These are phyloP conservation scores for Collybia sordida DNA, from an alignment of 768 basidiomycete genomes.

Conservation along the genomic window DNA sequence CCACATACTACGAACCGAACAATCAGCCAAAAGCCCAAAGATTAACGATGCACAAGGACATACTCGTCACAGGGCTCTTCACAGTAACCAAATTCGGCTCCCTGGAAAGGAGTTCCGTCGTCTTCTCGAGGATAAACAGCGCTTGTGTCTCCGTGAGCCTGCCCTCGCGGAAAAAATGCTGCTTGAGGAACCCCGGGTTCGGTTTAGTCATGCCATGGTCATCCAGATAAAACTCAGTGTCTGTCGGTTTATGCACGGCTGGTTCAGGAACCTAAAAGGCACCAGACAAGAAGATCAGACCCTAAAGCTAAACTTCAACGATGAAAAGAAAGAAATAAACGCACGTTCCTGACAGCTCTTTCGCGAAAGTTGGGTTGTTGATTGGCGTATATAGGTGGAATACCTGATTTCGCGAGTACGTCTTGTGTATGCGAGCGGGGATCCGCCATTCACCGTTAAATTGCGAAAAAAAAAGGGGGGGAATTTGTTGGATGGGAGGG, in stretches of 20 bases:
- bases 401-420: slow-evolving; percentile 11
- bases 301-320: slow-evolving; percentile 8
- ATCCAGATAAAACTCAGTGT: slow-evolving; percentile 70
- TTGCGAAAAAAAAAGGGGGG: no score
- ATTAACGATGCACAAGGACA: slow-evolving; percentile 25
- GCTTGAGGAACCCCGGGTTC: slow-evolving; percentile 77
- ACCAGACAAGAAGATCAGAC: not conserved
- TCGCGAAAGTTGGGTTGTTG: slow-evolving; percentile 14
- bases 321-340: no score
- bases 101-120: slow-evolving; percentile 60
- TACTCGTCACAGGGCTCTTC: slow-evolving; percentile 88
- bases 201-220: slow-evolving; percentile 58
- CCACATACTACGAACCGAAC: slow-evolving; percentile 72
- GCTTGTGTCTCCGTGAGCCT: slow-evolving; percentile 83
- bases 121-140: slow-evolving; percentile 71
- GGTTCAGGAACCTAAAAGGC: slow-evolving; percentile 66
- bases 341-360: slow-evolving; percentile 17
- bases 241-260: slow-evolving; percentile 59
- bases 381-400: slow-evolving; percentile 11
- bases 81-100: slow-evolving; percentile 90
- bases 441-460: slow-evolving; percentile 11
- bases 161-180: slow-evolving; percentile 89
- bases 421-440: slow-evolving; percentile 2
- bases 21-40: slow-evolving; percentile 1
- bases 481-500: not conserved